Base-by-base conservation (phyloP, 805 yeast genomes). In the Starmerella stigmatis region DNA sequence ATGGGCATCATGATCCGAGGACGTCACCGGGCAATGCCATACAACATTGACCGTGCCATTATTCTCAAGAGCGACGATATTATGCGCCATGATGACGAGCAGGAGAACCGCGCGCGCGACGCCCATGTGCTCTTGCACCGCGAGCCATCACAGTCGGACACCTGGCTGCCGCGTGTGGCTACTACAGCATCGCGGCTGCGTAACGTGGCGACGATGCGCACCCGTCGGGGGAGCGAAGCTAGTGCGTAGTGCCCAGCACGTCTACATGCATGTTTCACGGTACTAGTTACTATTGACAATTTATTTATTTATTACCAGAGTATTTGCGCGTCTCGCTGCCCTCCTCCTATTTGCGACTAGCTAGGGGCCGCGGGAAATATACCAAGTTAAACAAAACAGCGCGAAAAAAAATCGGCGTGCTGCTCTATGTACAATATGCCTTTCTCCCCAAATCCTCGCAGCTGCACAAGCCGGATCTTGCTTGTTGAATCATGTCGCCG, bases 1-100 rank as follows among this genome's bases (percentile, higher is more conserved):
- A 78, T 85, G 52, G 89, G 86, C 5, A 77, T 86, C 81, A 78
- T 92, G 82, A 73, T 92, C 36, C 76, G 98, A 67, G 97, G 98
- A 9, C 73, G 96, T 48, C 96, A 88, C 58, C 84, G 98, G 73
- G 97, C 97, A 29, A 70, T 92, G 48, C 98, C 98, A 1, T 86
- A 89, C 60, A 70, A 88, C 0, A 73, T 92, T 47, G 98, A 92
- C 64, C 77, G 98, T 60, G 97, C 98, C 29, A 82, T 92, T 52
- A 79, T 89, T 71, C 62, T 89, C 41, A 89, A 94, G 7, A 75
- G 81, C 43, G 80, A 78, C 13, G 73, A 75, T 13, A 39, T 63
- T 15, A 49, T 46, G 20, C 47, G 53, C 13, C 58, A 54, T 33
- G 60, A 57, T 23, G 46, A 41, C 17, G 44, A 54, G 25, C 60